Base-by-base conservation (phyloP, 1,139 yeast species). In the Saccharomyces hybrid region DNA sequence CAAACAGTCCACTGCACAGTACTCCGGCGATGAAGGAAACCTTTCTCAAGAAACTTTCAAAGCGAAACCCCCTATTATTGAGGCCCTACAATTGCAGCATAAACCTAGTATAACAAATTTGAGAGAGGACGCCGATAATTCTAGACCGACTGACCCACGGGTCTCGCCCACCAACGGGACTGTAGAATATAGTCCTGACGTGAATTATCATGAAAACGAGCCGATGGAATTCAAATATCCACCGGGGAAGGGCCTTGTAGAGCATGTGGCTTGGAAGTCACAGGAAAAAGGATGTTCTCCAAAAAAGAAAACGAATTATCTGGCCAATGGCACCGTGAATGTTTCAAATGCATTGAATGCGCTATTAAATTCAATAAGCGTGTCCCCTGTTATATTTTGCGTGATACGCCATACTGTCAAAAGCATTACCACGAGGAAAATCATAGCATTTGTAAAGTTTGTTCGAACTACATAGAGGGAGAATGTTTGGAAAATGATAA, bases 321-420 rank as follows among this genome's bases (percentile, higher is more conserved):
- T 1, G 99, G 99, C 0, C 95, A 90, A 70, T 91, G 98, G 98
- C 99, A 93, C 69, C 78, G 95, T 52, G 73, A 77, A 14, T 93
- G 99, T 69, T 91, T 93, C 74, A 73, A 75, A 21, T 93, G 99
- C 73, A 71, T 77, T 24, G 69, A 73, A n/a, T 89, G 97, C 72
- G 71, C 71, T 4, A 66, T 78, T 1, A 71, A 69, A 48, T 86
- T 86, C 69, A 77, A 75, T 59, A 84, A 82, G 63, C 75, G 79
- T 14, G 80, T 81, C 14, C 87, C 85, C 55, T 89, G 96, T 66
- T 91, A 90, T 70, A 96, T 88, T 2, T 76, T 82, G 49, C 76
- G 83, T 49, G 96, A 93, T 69, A 68, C 75, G 57, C 97, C 98
- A 12, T 88, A 83, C 70, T 93, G 99, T 74, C 80, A 81, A 61